Conservation (phyloP, 2,329 filamentous ascomycete species). For the Ascochyta pisi region DNA sequence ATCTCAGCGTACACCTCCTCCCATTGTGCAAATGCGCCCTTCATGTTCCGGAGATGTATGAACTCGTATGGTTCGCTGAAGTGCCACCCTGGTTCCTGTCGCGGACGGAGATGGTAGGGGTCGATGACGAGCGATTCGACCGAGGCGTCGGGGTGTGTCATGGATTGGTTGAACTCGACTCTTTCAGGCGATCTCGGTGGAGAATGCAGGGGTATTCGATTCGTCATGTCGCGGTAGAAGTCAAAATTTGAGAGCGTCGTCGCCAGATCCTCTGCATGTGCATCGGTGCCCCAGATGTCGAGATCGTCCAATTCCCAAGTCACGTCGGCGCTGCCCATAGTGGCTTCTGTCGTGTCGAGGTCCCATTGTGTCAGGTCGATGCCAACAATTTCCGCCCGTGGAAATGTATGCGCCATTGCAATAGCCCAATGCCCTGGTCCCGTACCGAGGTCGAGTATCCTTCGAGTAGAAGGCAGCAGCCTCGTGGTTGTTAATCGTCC, state of each 20-base stretch:
- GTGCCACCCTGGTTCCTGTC: constrained; percentile 51
- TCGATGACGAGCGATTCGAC: constrained; percentile 33
- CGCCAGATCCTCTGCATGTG: constrained; percentile 36
- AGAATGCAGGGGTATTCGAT: constrained; percentile 29
- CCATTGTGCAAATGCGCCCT: constrained; percentile 58
- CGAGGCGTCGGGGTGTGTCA: constrained; percentile 24
- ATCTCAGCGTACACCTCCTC: constrained; percentile 54
- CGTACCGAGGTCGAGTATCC: constrained; percentile 54
- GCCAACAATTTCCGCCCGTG: constrained; percentile 57
- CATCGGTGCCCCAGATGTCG: constrained; percentile 43
- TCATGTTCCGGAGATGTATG: constrained; percentile 57
- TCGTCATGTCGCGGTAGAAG: constrained; percentile 32
- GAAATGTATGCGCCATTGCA: constrained; percentile 54
- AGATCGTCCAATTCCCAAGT: constrained; percentile 50
- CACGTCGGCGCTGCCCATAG: constrained; percentile 33
- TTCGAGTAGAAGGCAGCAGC: constrained; percentile 30
- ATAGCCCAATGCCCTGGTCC: constrained; percentile 60
- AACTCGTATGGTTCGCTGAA: constrained; percentile 58
- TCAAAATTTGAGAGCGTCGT: constrained; percentile 32
- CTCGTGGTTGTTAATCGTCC: constrained; percentile 47
- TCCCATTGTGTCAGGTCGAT: constrained; percentile 59
- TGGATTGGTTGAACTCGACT: constrained; percentile 3
- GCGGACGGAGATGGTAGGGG: constrained; percentile 27
- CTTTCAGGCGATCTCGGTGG: constrained; percentile 16
- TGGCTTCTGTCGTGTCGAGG: constrained; percentile 56